These are phyloP conservation scores for Adansonia madagascariensis DNA, from an alignment of 441 rosid genomes.

Conservation along the genomic window DNA sequence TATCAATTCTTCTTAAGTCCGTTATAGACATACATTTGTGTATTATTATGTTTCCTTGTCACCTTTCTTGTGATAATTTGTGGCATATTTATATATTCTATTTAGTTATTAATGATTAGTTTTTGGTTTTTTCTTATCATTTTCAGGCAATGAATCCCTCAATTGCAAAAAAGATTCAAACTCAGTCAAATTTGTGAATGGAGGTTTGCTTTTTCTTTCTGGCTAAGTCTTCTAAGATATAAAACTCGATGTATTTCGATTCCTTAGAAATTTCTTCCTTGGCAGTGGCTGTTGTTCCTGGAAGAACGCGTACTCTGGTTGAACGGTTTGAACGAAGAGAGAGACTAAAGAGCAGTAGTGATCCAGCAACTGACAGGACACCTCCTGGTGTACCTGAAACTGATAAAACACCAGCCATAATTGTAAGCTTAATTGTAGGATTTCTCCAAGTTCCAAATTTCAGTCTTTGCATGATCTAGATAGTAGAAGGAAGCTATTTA, in stretches of 20 bases:
- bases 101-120: slow-evolving; percentile 23
- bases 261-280: slow-evolving; percentile 32
- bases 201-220: slow-evolving; percentile 65
- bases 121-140: slow-evolving; percentile 20
- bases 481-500: slow-evolving; percentile 3
- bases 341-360: slow-evolving; percentile 35
- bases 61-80: slow-evolving; percentile 2
- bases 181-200: slow-evolving; percentile 73
- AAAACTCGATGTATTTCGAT: slow-evolving; percentile 21
- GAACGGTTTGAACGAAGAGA: slow-evolving; percentile 93
- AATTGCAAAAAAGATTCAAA: slow-evolving; percentile 39
- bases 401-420: slow-evolving; percentile 33
- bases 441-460: slow-evolving; percentile 21
- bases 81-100: not conserved
- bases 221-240: slow-evolving; percentile 23
- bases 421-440: slow-evolving; percentile 32
- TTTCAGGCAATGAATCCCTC: slow-evolving; percentile 52
- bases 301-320: slow-evolving; percentile 91
- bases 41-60: not conserved
- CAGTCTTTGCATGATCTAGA: slow-evolving; percentile 20
- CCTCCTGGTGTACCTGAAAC: slow-evolving; percentile 31
- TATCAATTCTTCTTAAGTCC: not conserved
- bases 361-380: slow-evolving; percentile 29
- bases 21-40: not conserved
- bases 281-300: slow-evolving; percentile 84